Evolutionary conservation across 2,329 filamentous ascomycete species (phyloP).

Genomic region (Epichloe uncinata): DNA sequence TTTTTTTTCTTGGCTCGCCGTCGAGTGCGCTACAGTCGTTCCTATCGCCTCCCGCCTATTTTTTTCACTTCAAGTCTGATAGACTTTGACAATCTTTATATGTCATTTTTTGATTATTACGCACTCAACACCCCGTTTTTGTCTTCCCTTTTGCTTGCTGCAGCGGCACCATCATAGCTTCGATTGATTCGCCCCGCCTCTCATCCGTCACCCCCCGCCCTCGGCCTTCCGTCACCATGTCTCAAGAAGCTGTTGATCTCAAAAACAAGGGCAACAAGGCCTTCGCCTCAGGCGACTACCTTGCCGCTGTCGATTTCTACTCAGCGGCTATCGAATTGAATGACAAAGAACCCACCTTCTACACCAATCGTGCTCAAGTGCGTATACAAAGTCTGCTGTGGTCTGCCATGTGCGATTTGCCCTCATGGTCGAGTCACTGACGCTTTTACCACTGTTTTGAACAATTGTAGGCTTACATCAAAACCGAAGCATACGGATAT

Average conservation of each 20-base stretch:
- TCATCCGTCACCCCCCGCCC: constrained; percentile 1
- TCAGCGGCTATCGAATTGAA: constrained; percentile 76
- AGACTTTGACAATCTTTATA: not conserved
- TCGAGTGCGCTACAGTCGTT: not conserved
- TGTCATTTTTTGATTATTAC: not conserved
- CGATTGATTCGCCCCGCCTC: not conserved
- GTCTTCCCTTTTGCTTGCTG: not conserved
- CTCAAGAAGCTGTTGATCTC: constrained; percentile 60
- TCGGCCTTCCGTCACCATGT: constrained; percentile 19
- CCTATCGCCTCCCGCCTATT: not conserved
- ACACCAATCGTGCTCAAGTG: constrained; percentile 90
- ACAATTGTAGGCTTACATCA: constrained; percentile 67
- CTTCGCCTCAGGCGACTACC: constrained; percentile 81
- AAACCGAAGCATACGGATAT: constrained; percentile 88
- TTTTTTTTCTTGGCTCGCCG: not conserved
- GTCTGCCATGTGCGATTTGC: not conserved
- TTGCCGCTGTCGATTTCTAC: constrained; percentile 68
- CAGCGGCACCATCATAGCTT: not conserved
- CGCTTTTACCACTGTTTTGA: constrained; percentile 5
- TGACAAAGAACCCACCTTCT: constrained; percentile 76
- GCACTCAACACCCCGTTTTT: not conserved
- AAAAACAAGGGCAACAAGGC: constrained; percentile 94
- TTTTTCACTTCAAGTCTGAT: not conserved
- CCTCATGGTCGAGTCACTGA: constrained; percentile 32
- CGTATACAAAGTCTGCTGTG: constrained; percentile 15